phyloP scores from a whole-genome alignment of 805 yeast species.

The Sugiyamaella chiloensis region DNA sequence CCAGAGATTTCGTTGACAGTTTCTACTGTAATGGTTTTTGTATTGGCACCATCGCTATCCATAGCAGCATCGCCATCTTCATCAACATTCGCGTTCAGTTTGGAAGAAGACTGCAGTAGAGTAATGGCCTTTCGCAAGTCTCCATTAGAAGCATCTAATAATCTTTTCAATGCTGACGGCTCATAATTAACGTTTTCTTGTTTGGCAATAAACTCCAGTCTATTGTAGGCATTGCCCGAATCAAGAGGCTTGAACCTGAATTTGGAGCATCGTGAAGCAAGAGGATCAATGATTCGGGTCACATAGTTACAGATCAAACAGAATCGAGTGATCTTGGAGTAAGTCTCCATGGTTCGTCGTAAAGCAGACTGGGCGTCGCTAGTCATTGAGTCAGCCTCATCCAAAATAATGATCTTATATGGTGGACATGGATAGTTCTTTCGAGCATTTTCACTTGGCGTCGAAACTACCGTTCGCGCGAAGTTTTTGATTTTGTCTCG shows the following conservation, averaged over 20 bases:
- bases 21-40: conserved; percentile 38
- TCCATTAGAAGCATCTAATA: conserved; percentile 75
- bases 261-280: conserved; percentile 94
- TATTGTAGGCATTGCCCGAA: conserved; percentile 59
- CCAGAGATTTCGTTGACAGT: conserved; percentile 75
- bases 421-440: conserved; percentile 93
- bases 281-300: conserved; percentile 93
- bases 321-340: conserved; percentile 85
- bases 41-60: conserved; percentile 28
- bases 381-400: conserved; percentile 86
- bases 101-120: conserved; percentile 3
- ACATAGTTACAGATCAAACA: conserved; percentile 95
- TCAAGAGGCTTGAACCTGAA: conserved; percentile 84
- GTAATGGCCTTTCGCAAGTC: conserved; percentile 71
- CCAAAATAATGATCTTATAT: conserved; percentile 84
- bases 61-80: conserved; percentile 35
- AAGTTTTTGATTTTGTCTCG: conserved; percentile 94
- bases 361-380: conserved; percentile 95
- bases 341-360: conserved; percentile 82
- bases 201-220: conserved; percentile 62
- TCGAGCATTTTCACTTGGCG: conserved; percentile 66
- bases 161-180: conserved; percentile 54
- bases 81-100: conserved; percentile 35
- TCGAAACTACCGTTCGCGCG: conserved; percentile 81
- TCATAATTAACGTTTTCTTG: conserved; percentile 45